Percentiles rank a stretch among this genome's conserved stretches.
Evolutionary conservation across 495 filamentous ascomycete genomes (phyloP).

Genomic region (Tuber borchii): DNA sequence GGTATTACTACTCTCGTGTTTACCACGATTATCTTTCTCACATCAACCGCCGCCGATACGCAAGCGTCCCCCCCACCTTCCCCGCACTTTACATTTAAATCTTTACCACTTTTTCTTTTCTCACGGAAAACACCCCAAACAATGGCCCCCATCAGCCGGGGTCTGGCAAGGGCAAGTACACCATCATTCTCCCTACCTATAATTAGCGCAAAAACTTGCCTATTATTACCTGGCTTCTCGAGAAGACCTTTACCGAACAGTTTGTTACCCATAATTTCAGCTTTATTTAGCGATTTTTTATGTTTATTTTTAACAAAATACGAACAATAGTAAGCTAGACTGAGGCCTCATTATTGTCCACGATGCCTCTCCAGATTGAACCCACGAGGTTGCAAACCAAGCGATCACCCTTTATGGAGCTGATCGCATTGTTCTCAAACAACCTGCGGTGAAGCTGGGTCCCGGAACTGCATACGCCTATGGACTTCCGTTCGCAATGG

Average conservation of each 20-base stretch:
- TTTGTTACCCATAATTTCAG: constrained; percentile 42
- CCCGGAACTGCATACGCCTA: constrained; percentile 96
- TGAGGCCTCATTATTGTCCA: constrained; percentile 95
- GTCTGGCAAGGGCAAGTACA: constrained; percentile 64
- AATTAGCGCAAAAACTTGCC: constrained; percentile 96
- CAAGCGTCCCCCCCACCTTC: too few relatives aligned
- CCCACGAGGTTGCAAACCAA: constrained; percentile 79
- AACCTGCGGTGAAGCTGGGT: constrained; percentile 88
- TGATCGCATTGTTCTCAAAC: constrained; percentile 70
- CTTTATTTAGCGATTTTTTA: background rate
- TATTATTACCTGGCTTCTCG: constrained; percentile 87
- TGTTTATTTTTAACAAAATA: background rate
- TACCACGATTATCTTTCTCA: too few relatives aligned
- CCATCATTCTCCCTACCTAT: constrained; percentile 94
- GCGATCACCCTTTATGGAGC: constrained; percentile 73
- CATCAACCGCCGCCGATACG: too few relatives aligned
- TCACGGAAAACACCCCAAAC: constrained; percentile 7
- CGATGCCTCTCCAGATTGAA: constrained; percentile 94
- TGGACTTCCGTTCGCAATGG: constrained; percentile 75
- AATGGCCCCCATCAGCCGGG: constrained; percentile 46
- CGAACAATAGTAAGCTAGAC: constrained; percentile 65
- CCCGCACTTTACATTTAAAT: too few relatives aligned
- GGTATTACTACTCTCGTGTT: too few relatives aligned
- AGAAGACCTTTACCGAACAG: constrained; percentile 82
- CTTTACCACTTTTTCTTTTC: background rate